Evolutionary conservation across 2,329 filamentous ascomycete genomes (phyloP), one percentile per base, ranked within the genome.

Genomic region (Pseudogymnoascus sp.): DNA sequence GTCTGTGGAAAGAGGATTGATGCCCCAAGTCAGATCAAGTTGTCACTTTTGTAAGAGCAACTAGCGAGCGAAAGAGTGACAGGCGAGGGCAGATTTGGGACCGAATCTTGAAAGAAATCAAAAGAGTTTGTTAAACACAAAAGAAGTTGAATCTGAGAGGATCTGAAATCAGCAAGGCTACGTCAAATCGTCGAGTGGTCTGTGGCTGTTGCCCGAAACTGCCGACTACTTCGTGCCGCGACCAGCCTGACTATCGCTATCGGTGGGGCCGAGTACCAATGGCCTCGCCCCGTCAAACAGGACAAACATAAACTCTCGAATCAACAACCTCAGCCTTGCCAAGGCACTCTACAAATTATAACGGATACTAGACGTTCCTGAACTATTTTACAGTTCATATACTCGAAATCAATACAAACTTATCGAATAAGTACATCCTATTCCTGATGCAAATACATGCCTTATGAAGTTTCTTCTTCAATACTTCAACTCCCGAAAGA

Each of bases 101-200:
- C 2, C 10, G 33, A n/a, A n/a, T n/a, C n/a, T n/a, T n/a, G n/a
- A n/a, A n/a, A n/a, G n/a, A n/a, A 56, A 33, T 4, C 6, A 33
- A 56, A 50, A 14, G 16, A 56, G 6, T 3, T n/a, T 33, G 50
- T 56, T 21, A 33, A 56, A 56, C 50, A 21, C 26, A 35, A 35
- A 35, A 19, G 50, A 56, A 33, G 50, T 19, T 56, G 26, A 50
- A 21, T 56, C 29, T 56, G 7, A 4, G 4, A 33, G 50, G 16
- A 33, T 56, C 50, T 56, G 29, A 29, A 56, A 56, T 56, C 50
- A 56, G 50, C 50, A 56, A 56, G 50, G 50, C 50, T 56, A 56
- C 50, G 50, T 56, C 47, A 56, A 56, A 56, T 56, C 29, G 50
- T 56, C 50, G 29, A 56, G 50, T 56, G 50, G 29, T 56, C 50